Base-by-base conservation (phyloP, 1,284 basidiomycete genomes). In the Pascua sp. region DNA sequence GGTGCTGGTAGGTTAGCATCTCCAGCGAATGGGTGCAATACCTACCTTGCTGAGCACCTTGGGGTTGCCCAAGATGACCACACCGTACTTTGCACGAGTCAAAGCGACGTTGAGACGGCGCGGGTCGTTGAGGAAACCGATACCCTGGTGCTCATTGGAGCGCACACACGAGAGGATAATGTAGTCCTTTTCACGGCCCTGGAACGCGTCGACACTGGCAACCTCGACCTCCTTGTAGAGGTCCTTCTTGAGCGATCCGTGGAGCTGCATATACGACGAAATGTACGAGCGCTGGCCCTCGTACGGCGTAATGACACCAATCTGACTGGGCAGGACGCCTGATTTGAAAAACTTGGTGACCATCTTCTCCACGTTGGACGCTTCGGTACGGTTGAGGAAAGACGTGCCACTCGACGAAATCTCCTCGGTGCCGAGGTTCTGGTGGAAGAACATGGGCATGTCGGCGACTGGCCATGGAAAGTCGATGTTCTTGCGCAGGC, bases 301-400 rank as follows among this genome's bases (percentile, higher is more conserved):
- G 77, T 99, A 98, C 0, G 96, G 96, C 0, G 96, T 99, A 66
- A 99, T 92, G 60, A 99, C 91, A 61, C 96, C 96, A 69, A 99
- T 98, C 74, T 99, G 95, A 56, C 81, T 84, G 0, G 96, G 95
- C 42, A 92, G 83, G 37, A 99, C 94, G 49, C 96, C 95, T 0
- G 95, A 92, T 76, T 97, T 97, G 88, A 98, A 98, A 81, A 98
- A 98, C 70, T 95, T 93, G 52, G 96, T 98, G 42, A 98, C 93
- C 67, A 98, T 97, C 84, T 98, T 98, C 79, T 99, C 96, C 41
- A 98, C 96, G 67, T 98, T 98, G 41, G 91, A 93, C 1, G 96
- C 95, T 76, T 99, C 96, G 39, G 95, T 98, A 71, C 95, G 85
- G 77, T 99, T 98, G 67, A 99, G 82, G 84, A 97, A 98, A 9